Base-by-base conservation (phyloP, 768 basidiomycete species). In the Rhodotorula taiwanensis region DNA sequence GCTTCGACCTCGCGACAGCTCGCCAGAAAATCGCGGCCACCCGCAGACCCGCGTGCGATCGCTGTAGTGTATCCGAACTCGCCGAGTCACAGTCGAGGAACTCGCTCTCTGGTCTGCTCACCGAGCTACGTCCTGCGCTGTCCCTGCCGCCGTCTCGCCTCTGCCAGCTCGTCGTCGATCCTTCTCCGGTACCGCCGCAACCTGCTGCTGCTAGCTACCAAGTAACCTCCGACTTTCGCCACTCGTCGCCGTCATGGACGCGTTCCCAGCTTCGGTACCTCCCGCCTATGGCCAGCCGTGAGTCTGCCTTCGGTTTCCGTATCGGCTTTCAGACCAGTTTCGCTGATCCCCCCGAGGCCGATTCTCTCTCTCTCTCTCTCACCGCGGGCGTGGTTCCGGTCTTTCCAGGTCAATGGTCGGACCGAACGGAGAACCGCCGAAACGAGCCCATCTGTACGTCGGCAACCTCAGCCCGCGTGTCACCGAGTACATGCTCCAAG, bases 401-500 rank as follows among this genome's bases (percentile, higher is more conserved):
- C 10, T 30, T 16, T 8, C 44, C 48, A 59, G 58, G 10, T 64
- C 63, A 4, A 41, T 65, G 30, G 33, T 65, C 48, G 58, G 62
- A 1, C 58, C 57, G 4, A 53, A 52, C 30, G 58, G 58, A 2
- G 62, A 65, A 28, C 52, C 51, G 34, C 69, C 64, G 31, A 69
- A 66, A 49, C 69, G 92, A 72, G 93, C 95, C 71, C 95, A 99
- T 80, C 86, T 99, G 72, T 99, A 99, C 77, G 89, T 99, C 77
- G 95, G 95, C 67, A 98, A 98, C 78, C 81, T 99, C 76, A 91
- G 88, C 74, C 92, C 94, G 69, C 84, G 95, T 49, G 95, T 99
- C 55, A 98, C 93, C 57, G 95, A 98, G 80, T 94, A 92, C 79
- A 98, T 98, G 89, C 86, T 98, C 75, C 91, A 89, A 48, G 94